Evolutionary conservation across 345 rosid genomes (phyloP).

Genomic region (Lagerstroemia speciosa): DNA sequence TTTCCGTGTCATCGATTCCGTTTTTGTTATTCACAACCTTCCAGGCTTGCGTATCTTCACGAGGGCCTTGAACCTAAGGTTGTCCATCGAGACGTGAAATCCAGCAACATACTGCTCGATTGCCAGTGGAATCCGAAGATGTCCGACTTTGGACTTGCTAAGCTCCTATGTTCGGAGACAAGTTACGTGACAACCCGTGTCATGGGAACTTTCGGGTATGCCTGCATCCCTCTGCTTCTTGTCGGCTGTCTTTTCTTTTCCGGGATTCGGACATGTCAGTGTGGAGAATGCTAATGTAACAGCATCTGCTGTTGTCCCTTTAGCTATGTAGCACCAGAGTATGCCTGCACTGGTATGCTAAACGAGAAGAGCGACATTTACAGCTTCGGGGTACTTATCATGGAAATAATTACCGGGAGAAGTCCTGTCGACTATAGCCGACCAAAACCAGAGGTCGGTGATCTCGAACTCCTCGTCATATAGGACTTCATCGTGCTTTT

Average conservation of each 20-base stretch:
- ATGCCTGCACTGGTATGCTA: slow-evolving; percentile 95
- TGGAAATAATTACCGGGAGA: slow-evolving; percentile 90
- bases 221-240: slow-evolving; percentile 14
- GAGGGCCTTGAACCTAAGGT: slow-evolving; percentile 99
- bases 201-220: slow-evolving; percentile 94
- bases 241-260: not conserved
- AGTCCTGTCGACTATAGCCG: slow-evolving; percentile 84
- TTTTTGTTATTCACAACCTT: not conserved
- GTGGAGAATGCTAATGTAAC: not conserved
- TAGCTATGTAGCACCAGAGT: slow-evolving; percentile 93
- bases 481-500: not conserved
- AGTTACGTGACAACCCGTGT: slow-evolving; percentile 88
- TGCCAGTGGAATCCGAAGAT: slow-evolving; percentile 83
- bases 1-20: not conserved
- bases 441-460: slow-evolving; percentile 74
- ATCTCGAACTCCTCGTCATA: not conserved
- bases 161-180: slow-evolving; percentile 67
- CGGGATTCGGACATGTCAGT: not conserved
- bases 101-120: slow-evolving; percentile 85
- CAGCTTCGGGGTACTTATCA: slow-evolving; percentile 82
- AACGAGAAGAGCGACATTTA: slow-evolving; percentile 89
- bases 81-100: slow-evolving; percentile 87
- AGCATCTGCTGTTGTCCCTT: slow-evolving; percentile 5
- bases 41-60: slow-evolving; percentile 90
- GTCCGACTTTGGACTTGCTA: slow-evolving; percentile 96